Conservation (phyloP, 305 asterid species). For the Petunia hybrid region DNA sequence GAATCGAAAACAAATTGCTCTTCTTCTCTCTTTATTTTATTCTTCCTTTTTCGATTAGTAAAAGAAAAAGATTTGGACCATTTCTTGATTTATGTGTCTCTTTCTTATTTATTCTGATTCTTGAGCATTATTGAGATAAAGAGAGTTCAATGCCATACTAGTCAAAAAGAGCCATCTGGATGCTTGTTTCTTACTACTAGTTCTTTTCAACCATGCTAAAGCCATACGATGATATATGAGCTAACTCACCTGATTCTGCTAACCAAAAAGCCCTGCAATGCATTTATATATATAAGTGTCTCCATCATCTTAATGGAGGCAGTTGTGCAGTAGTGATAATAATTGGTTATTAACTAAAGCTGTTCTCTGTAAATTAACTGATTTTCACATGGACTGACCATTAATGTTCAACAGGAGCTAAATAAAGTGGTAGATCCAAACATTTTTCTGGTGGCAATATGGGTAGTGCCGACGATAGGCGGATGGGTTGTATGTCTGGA, state of each 20-base stretch:
- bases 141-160: background rate
- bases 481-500: constrained; percentile 86
- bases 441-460: constrained; percentile 15
- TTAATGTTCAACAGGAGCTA: constrained; percentile 29
- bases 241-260: background rate
- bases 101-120: background rate
- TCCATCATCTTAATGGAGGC: constrained; percentile 7
- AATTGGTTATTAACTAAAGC: constrained; percentile 25
- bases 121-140: background rate
- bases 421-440: constrained; percentile 15
- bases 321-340: constrained; percentile 16
- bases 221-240: background rate
- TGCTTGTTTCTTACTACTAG: background rate
- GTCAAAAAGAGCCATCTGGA: constrained; percentile 13
- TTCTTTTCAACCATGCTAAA: too few species aligned
- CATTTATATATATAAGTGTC: constrained; percentile 22
- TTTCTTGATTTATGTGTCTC: background rate
- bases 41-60: too few species aligned
- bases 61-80: too few species aligned
- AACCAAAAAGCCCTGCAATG: background rate
- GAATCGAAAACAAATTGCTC: too few species aligned
- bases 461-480: constrained; percentile 33
- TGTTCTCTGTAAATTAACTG: constrained; percentile 14
- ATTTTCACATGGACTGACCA: constrained; percentile 16
- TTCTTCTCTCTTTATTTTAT: too few species aligned